These are phyloP conservation scores for Camelina hispida DNA, from an alignment of 345 rosid species.

Conservation along the genomic window DNA sequence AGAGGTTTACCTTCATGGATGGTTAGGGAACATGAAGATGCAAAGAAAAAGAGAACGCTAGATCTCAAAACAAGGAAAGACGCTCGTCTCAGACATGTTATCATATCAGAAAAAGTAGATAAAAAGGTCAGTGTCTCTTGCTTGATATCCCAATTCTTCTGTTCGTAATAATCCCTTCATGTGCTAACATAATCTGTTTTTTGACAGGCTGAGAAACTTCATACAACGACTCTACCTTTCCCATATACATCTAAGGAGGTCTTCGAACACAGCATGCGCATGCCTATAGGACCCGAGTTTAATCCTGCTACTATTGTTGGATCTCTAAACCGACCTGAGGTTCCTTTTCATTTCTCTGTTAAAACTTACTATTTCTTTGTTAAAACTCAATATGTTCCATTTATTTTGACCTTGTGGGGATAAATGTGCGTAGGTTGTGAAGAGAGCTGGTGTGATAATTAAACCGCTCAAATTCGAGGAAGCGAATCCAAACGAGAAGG, in stretches of 20 bases:
- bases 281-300: conserved; percentile 92
- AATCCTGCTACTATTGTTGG: conserved; percentile 74
- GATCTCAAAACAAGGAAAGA: conserved; percentile 84
- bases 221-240: conserved; percentile 71
- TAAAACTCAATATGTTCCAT: conserved; percentile 9
- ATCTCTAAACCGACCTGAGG: conserved; percentile 83
- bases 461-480: conserved; percentile 79
- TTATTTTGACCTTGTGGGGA: background rate
- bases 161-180: background rate
- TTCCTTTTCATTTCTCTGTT: conserved; percentile 31
- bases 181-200: conserved; percentile 27
- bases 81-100: conserved; percentile 74
- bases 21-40: conserved; percentile 71
- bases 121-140: conserved; percentile 61
- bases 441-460: conserved; percentile 74
- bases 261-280: conserved; percentile 84
- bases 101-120: conserved; percentile 85
- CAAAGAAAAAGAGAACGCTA: conserved; percentile 69
- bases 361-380: conserved; percentile 15
- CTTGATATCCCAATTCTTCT: background rate
- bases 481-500: conserved; percentile 64
- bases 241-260: conserved; percentile 82
- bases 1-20: conserved; percentile 88
- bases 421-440: conserved; percentile 65
- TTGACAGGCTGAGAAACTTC: conserved; percentile 79